Evolutionary conservation across 1,139 yeast genomes (phyloP).

Genomic region (Sugiyamaella grinbergsii): DNA sequence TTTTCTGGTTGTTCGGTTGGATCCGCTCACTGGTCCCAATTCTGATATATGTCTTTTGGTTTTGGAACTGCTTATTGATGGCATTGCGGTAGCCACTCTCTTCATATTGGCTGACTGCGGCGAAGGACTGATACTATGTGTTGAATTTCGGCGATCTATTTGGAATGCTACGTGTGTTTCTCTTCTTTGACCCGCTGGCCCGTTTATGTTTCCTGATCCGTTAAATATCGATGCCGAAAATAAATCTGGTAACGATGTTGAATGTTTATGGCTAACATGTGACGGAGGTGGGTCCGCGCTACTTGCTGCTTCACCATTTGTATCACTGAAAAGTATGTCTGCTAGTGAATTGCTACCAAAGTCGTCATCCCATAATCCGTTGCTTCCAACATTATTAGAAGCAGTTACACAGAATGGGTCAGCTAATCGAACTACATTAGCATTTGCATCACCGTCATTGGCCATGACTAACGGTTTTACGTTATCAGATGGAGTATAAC

Average conservation of each 20-base stretch:
- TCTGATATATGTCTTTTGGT: constrained; percentile 10
- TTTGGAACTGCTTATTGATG: not conserved
- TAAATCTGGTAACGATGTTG: constrained; percentile 13
- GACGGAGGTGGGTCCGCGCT: not conserved
- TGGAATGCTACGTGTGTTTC: not conserved
- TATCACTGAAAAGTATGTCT: constrained; percentile 16
- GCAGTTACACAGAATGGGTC: not conserved
- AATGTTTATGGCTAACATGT: constrained; percentile 7
- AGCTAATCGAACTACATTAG: not conserved
- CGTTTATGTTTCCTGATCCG: not conserved
- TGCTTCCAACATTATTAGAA: not conserved
- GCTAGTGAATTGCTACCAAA: constrained; percentile 7
- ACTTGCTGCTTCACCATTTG: not conserved
- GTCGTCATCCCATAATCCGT: constrained; percentile 4
- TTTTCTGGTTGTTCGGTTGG: not conserved
- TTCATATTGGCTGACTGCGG: not conserved
- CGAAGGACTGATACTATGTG: not conserved
- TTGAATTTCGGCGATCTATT: not conserved
- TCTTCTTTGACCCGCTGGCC: not conserved
- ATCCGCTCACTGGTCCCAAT: not conserved
- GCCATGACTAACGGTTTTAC: not conserved
- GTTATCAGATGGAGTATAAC: not conserved
- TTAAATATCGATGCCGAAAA: not conserved
- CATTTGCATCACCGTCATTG: not conserved
- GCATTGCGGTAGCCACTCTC: not conserved